Conservation (phyloP, 2,329 filamentous ascomycete species). For the Penicillium digitatum region DNA sequence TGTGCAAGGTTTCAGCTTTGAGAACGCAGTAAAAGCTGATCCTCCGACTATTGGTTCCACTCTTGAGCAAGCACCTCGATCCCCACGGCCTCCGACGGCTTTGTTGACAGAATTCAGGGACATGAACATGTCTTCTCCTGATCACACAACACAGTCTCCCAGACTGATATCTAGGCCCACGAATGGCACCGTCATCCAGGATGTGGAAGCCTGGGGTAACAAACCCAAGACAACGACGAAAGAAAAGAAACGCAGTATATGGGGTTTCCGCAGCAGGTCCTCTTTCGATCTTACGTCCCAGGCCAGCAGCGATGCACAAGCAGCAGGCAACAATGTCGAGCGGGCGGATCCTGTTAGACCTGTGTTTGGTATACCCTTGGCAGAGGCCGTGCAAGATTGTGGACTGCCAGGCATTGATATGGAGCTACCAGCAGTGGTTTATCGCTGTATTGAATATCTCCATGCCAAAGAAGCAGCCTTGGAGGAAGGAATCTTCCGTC, state of each 20-base stretch:
- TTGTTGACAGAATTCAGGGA: slow-evolving; percentile 31
- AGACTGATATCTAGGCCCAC: slow-evolving; percentile 77
- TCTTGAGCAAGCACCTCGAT: slow-evolving; percentile 31
- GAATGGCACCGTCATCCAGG: slow-evolving; percentile 78
- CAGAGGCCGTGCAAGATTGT: slow-evolving; percentile 80
- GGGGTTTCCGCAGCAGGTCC: slow-evolving; percentile 63
- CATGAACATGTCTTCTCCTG: slow-evolving; percentile 17
- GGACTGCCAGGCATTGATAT: slow-evolving; percentile 67
- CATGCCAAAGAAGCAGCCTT: slow-evolving; percentile 72
- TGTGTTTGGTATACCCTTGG: slow-evolving; percentile 80
- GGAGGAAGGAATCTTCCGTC: slow-evolving; percentile 93
- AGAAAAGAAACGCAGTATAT: slow-evolving; percentile 73
- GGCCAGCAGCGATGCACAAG: slow-evolving; percentile 30
- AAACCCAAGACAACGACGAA: slow-evolving; percentile 63
- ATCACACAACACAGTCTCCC: slow-evolving; percentile 37
- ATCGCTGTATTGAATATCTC: slow-evolving; percentile 90
- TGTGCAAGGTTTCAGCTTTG: slow-evolving; percentile 53
- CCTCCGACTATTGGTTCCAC: slow-evolving; percentile 51
- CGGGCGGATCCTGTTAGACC: slow-evolving; percentile 58
- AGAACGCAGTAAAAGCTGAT: slow-evolving; percentile 55
- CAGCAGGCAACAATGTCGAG: slow-evolving; percentile 49
- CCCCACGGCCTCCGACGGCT: slow-evolving; percentile 33
- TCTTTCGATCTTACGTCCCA: slow-evolving; percentile 60
- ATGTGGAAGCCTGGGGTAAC: slow-evolving; percentile 81
- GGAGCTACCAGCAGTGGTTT: slow-evolving; percentile 85